These are phyloP conservation scores for Trichosporon coremiiforme DNA, from an alignment of 1,284 basidiomycete genomes.

Conservation along the genomic window DNA sequence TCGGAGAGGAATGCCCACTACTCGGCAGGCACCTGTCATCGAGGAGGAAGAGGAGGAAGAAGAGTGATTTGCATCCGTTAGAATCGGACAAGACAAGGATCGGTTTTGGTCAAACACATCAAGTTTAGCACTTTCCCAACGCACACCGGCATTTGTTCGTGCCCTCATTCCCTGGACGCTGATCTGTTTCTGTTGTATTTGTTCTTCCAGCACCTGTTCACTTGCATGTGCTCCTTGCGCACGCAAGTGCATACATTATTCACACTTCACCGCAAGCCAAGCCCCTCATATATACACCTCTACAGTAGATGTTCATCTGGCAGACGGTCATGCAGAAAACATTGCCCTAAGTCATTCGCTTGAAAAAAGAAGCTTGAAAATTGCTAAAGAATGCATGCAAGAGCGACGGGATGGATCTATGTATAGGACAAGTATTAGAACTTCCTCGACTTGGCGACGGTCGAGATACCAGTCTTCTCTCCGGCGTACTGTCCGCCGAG, in stretches of 20 bases:
- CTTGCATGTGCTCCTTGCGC: background rate
- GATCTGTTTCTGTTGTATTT: slow-evolving; percentile 13
- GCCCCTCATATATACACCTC: background rate
- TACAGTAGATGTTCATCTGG: background rate
- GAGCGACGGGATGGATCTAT: slow-evolving; percentile 1
- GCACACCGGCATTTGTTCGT: slow-evolving; percentile 9
- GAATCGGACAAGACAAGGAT: background rate
- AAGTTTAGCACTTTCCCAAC: slow-evolving; percentile 11
- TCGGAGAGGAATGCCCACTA: background rate
- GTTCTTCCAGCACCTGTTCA: background rate
- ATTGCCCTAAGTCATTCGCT: background rate
- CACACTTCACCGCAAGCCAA: background rate
- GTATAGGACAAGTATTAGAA: slow-evolving; percentile 50
- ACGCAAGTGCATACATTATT: slow-evolving; percentile 1
- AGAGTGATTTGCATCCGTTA: slow-evolving; percentile 20
- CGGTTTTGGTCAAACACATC: slow-evolving; percentile 10
- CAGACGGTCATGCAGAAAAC: background rate
- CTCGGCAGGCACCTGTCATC: slow-evolving; percentile 30
- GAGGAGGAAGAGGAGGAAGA: slow-evolving; percentile 43
- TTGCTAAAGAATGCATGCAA: slow-evolving; percentile 20
- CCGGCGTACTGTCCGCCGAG: slow-evolving; percentile 59
- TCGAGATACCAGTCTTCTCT: slow-evolving; percentile 74
- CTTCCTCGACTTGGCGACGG: slow-evolving; percentile 79
- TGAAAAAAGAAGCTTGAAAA: background rate
- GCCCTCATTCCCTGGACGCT: slow-evolving; percentile 1